A percentile compares a stretch with the other conserved stretches of the same genome.
phyloP scores from a whole-genome alignment of 331 rosid genomes.

The Stylosanthes scabra region DNA sequence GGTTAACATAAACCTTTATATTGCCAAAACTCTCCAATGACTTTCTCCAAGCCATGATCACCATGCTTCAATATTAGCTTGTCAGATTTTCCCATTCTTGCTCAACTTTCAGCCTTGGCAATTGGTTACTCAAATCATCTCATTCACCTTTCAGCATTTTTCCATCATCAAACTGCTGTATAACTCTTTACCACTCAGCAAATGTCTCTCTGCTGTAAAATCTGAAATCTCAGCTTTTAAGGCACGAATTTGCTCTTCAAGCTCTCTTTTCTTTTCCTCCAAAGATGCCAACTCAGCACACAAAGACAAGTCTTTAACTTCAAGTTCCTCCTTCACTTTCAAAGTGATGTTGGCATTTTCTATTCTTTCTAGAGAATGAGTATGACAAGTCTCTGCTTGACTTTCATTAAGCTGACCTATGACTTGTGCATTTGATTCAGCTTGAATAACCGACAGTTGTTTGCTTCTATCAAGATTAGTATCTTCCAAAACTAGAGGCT shows the following conservation, averaged over 20 bases:
- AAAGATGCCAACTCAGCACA: slow-evolving; percentile 8
- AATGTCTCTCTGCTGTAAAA: slow-evolving; percentile 8
- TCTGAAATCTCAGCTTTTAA: slow-evolving; percentile 32
- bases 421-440: slow-evolving; percentile 6
- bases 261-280: slow-evolving; percentile 33
- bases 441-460: not conserved
- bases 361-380: not conserved
- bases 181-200: slow-evolving; percentile 16
- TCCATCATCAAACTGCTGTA: slow-evolving; percentile 19
- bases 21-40: not conserved
- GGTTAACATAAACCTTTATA: not conserved
- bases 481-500: too few species aligned
- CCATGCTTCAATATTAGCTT: slow-evolving; percentile 33
- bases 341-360: not conserved
- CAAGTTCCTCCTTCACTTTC: slow-evolving; percentile 17
- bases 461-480: not conserved
- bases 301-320: slow-evolving; percentile 30
- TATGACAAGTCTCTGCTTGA: not conserved
- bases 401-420: not conserved
- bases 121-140: slow-evolving; percentile 16
- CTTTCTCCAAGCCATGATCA: slow-evolving; percentile 37
- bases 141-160: slow-evolving; percentile 21
- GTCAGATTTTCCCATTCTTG: slow-evolving; percentile 23
- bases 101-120: slow-evolving; percentile 30
- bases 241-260: slow-evolving; percentile 40